These are phyloP conservation scores for Trichoderma parareesei DNA, from an alignment of 495 filamentous ascomycete species.

Conservation along the genomic window DNA sequence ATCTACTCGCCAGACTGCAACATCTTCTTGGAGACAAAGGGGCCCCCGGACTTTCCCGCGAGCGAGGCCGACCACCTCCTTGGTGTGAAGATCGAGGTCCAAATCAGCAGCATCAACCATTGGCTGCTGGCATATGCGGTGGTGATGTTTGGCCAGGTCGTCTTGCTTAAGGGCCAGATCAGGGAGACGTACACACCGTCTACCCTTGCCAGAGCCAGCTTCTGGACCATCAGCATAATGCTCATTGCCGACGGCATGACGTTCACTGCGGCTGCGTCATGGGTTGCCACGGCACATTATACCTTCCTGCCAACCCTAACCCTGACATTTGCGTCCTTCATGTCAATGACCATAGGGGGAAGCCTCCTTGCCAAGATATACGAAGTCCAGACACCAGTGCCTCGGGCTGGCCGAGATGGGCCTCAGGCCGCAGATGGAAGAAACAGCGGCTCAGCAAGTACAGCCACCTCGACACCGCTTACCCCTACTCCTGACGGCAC, in stretches of 20 bases:
- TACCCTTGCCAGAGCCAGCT: constrained; percentile 82
- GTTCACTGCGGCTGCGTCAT: constrained; percentile 51
- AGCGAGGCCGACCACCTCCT: constrained; percentile 58
- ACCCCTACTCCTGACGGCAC: constrained; percentile 21
- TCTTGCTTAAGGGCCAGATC: constrained; percentile 72
- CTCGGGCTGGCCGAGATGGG: constrained; percentile 46
- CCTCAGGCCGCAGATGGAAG: constrained; percentile 15
- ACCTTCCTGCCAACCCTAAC: constrained; percentile 64
- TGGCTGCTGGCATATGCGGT: constrained; percentile 60
- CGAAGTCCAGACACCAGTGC: constrained; percentile 76
- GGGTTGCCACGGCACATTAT: constrained; percentile 54
- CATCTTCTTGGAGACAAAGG: constrained; percentile 83
- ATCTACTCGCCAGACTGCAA: constrained; percentile 93
- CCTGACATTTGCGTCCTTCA: constrained; percentile 65
- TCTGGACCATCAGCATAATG: constrained; percentile 79
- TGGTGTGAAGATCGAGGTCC: constrained; percentile 73
- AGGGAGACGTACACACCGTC: constrained; percentile 93
- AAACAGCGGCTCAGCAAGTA: constrained; percentile 14
- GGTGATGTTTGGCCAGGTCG: constrained; percentile 60
- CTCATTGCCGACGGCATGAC: constrained; percentile 72
- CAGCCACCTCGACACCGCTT: constrained; percentile 22
- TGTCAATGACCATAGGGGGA: constrained; percentile 56
- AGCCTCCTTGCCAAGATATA: constrained; percentile 85
- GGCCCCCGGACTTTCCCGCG: constrained; percentile 60
- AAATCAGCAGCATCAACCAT: constrained; percentile 54